Percentiles rank a stretch among this genome's conserved stretches.
These are phyloP conservation scores for Aegilops speltoides DNA, from an alignment of 176 grass and related monocot species.

Conservation along the genomic window DNA sequence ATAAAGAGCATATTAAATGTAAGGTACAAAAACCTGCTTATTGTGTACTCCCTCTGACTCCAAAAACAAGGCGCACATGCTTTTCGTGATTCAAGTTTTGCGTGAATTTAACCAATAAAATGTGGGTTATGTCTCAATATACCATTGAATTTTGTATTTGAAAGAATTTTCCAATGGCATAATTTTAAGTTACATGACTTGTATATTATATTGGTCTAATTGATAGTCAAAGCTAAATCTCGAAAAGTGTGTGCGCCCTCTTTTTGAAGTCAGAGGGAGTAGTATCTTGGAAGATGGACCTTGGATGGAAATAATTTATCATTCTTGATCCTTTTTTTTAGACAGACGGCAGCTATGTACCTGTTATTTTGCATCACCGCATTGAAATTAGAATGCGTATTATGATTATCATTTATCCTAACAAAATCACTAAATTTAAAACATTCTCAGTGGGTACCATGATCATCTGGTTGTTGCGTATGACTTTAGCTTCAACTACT, in stretches of 20 bases:
- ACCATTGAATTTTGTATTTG: neutral
- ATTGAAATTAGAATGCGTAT: too few relatives aligned
- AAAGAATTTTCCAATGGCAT: neutral
- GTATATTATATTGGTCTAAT: neutral
- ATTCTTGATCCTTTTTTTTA: neutral
- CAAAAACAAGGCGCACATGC: neutral
- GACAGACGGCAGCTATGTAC: neutral
- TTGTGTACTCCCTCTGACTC: neutral
- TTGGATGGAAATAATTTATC: neutral
- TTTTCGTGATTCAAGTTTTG: neutral
- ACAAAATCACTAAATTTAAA: too few relatives aligned
- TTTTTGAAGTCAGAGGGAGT: neutral
- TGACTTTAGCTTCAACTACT: constrained; percentile 7
- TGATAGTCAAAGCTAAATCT: neutral
- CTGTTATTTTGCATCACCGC: too few relatives aligned
- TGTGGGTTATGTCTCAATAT: neutral
- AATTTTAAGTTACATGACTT: neutral
- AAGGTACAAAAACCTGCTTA: neutral
- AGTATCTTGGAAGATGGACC: neutral
- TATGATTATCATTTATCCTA: too few relatives aligned
- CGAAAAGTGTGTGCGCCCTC: neutral
- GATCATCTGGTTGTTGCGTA: neutral
- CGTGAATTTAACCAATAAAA: neutral
- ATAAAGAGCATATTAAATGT: neutral
- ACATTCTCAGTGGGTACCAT: too few relatives aligned